A percentile compares a stretch with the other conserved stretches of the same genome.
phyloP scores from a whole-genome alignment of 805 yeast species.

The Candida nemodendra region DNA sequence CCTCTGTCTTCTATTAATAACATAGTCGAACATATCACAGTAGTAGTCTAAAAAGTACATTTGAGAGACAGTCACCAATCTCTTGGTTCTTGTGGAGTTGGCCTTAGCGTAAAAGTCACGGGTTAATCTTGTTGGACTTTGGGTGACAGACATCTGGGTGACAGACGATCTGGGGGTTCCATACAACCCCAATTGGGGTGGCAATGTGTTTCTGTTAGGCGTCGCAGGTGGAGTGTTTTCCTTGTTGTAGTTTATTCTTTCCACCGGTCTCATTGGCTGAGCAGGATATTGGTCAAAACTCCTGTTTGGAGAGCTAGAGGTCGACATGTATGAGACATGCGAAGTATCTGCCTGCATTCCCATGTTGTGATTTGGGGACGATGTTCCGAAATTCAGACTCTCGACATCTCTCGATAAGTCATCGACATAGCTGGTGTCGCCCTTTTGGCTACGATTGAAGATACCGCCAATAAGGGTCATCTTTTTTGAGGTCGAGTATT shows the following conservation, averaged over 20 bases:
- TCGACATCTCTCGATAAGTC: constrained; percentile 36
- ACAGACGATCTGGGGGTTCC: constrained; percentile 25
- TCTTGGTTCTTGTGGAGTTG: constrained; percentile 69
- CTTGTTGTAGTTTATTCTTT: constrained; percentile 40
- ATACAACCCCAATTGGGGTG: constrained; percentile 19
- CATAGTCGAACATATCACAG: constrained; percentile 93
- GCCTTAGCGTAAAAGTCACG: constrained; percentile 58
- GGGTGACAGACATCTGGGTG: constrained; percentile 21
- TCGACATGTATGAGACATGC: constrained; percentile 29
- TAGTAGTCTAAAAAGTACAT: constrained; percentile 92
- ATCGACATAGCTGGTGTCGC: constrained; percentile 29
- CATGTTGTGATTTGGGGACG: constrained; percentile 22
- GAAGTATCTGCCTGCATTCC: constrained; percentile 18
- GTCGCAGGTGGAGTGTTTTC: constrained; percentile 39
- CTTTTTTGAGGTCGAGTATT: no score
- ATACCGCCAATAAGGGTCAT: constrained; percentile 33
- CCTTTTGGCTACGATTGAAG: constrained; percentile 28
- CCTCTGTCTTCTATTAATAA: constrained; percentile 82
- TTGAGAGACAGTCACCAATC: constrained; percentile 89
- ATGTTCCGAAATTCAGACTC: constrained; percentile 30
- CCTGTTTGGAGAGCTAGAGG: constrained; percentile 31
- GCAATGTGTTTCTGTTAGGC: constrained; percentile 23
- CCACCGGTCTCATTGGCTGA: constrained; percentile 23
- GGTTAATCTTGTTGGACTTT: constrained; percentile 25
- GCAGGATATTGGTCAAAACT: constrained; percentile 25